phyloP scores from a whole-genome alignment of 495 filamentous ascomycete genomes.

The Xylaria sp. region DNA sequence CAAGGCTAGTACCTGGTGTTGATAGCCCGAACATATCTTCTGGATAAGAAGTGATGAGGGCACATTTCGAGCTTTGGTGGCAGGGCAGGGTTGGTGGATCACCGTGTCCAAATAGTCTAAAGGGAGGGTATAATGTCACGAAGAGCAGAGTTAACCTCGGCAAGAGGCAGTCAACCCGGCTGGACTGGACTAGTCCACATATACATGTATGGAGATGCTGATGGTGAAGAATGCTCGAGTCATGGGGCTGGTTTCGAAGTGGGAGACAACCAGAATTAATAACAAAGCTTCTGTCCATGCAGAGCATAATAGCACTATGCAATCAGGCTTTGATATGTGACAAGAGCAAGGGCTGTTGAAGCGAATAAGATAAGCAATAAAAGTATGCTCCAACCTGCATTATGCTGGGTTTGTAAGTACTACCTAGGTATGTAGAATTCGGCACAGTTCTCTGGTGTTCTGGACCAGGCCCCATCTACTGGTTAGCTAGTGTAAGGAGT shows the following conservation, averaged over 20 bases:
- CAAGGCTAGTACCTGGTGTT: neutral
- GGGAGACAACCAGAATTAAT: neutral
- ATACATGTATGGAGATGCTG: neutral
- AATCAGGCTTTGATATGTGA: neutral
- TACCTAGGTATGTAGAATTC: no score
- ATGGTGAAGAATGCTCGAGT: neutral
- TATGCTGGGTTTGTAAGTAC: neutral
- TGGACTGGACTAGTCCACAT: neutral
- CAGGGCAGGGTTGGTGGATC: neutral
- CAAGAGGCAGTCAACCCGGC: neutral
- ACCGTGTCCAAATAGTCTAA: neutral
- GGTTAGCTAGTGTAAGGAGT: neutral
- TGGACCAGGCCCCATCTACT: neutral
- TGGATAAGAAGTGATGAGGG: neutral
- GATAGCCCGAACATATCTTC: neutral
- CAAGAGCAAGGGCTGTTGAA: neutral
- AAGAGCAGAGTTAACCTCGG: neutral
- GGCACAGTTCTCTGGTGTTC: constrained; percentile 18
- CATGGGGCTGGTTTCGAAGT: neutral
- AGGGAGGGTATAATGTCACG: neutral
- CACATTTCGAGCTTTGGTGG: neutral
- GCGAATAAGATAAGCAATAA: neutral
- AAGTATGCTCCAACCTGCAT: neutral
- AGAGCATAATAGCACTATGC: neutral
- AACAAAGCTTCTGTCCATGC: neutral